Evolutionary conservation across 768 basidiomycete species (phyloP), one percentile per base, ranked within the genome.

Genomic region (Pholiota molesta): DNA sequence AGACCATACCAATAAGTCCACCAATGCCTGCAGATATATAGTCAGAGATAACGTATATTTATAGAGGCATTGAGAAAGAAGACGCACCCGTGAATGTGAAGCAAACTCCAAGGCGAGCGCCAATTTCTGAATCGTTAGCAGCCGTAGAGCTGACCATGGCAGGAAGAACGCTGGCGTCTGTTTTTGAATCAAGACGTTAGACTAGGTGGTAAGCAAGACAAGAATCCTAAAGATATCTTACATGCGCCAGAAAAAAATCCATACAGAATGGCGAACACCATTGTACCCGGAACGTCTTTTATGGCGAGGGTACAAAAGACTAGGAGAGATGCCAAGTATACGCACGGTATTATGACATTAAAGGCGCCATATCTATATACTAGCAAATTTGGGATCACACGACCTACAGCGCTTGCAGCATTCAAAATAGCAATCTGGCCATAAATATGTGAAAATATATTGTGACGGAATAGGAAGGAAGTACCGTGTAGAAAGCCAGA

Each of bases 401-500:
- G 79, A 3, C 86, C 86, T 23, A 83, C 55, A 9, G 79, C 66
- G 49, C 79, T 79, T 14, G 77, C 74, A 3, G 76, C 84, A 66
- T 87, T 88, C 21, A 87, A 65, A 23, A 88, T 78, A 1, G 81
- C 77, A 33, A 88, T 68, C 80, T 86, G 55, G 31, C 42, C 33
- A 51, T n/a, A 11, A 7, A 33, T 40, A 7, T 33, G 52, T 37
- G 16, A 28, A 11, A 5, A n/a, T 29, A 49, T 29, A n/a, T 17
- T 9, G 23, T 9, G 11, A 17, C 7, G 26, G 29, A 16, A 31
- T 55, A n/a, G 61, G 39, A 58, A 21, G n/a, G 10, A 40, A 17
- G 29, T 60, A 87, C 86, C 31, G 79, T 80, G 61, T 87, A 86
- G 62, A 88, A 87, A 0, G 86, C 83, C 5, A 88, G 73, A n/a